Evolutionary conservation across 2,329 filamentous ascomycete genomes (phyloP), one percentile per base, ranked within the genome.

Genomic region (Aspergillus sp.): DNA sequence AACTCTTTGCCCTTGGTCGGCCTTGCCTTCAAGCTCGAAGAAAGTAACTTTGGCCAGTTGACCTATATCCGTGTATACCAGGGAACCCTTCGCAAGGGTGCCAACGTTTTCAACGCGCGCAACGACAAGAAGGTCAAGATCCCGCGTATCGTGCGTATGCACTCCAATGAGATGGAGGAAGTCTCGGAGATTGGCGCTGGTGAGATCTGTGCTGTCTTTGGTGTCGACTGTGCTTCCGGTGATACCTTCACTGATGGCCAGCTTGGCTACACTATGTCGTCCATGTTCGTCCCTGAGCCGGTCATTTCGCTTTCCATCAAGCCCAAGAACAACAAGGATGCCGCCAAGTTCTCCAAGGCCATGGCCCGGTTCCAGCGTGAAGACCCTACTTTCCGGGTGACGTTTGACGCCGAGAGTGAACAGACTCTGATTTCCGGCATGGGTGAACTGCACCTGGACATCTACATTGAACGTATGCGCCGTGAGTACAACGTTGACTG

Each of bases 131-230:
- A 93, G 79, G 88, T 99, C 70, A 92, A 95, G 75, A 88, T 99
- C 53, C 94, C 94, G 17, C 89, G 93, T 68, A 97, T 99, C 65
- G 94, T 99, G 57, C 91, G 94, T 58, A 99, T 99, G 94, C 94
- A 99, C 79, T 96, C 92, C 43, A 96, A 97, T 70, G 94, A 99
- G 69, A 96, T 99, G 93, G 94, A 99, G 73, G 94, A 99, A 68
- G 91, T 97, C 25, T 80, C 77, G 51, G 92, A 97, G 72, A 88
- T 99, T 58, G 91, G 92, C 48, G 93, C 94, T 49, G 94, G 94
- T 74, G 94, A 99, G 74, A 99, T 99, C 59, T 99, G 94, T 70
- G 94, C 94, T 56, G 94, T 99, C 54, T 99, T 99, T 69, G 94
- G 94, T 67, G 89, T 99, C 50, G 94, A 99, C 65, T 99, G 94